Evolutionary conservation across 331 rosid genomes (phyloP).

Genomic region (Malus hybrid): DNA sequence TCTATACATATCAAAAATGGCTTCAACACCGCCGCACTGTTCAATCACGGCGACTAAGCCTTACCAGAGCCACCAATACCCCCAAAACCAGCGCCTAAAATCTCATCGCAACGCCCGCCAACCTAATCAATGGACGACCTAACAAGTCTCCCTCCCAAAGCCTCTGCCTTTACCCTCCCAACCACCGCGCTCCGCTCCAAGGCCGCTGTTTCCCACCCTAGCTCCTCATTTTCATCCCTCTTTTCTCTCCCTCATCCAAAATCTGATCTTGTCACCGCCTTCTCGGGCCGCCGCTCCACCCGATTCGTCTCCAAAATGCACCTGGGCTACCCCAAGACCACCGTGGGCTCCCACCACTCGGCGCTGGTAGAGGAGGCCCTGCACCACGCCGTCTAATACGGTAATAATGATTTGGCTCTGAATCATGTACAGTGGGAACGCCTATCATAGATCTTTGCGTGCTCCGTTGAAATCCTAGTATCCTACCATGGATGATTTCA

Average conservation of each 20-base stretch:
- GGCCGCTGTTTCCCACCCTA: slow-evolving; percentile 23
- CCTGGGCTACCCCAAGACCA: slow-evolving; percentile 51
- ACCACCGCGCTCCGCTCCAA: slow-evolving; percentile 28
- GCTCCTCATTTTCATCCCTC: slow-evolving; percentile 36
- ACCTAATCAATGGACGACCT: slow-evolving; percentile 29
- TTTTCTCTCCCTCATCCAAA: slow-evolving; percentile 29
- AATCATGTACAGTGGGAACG: slow-evolving; percentile 17
- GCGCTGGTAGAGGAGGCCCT: slow-evolving; percentile 67
- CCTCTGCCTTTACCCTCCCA: slow-evolving; percentile 24
- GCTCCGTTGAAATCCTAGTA: too few species aligned
- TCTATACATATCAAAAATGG: slow-evolving; percentile 22
- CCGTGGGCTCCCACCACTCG: slow-evolving; percentile 42
- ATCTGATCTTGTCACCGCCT: slow-evolving; percentile 50
- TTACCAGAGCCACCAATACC: slow-evolving; percentile 41
- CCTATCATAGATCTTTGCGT: background rate
- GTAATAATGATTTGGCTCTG: slow-evolving; percentile 39
- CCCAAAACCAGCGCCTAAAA: slow-evolving; percentile 39
- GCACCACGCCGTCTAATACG: slow-evolving; percentile 29
- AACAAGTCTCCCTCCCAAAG: slow-evolving; percentile 36
- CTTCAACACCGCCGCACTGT: slow-evolving; percentile 72
- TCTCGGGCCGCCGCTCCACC: slow-evolving; percentile 81
- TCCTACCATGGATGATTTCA: slow-evolving; percentile 63
- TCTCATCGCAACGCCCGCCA: slow-evolving; percentile 28
- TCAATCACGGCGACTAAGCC: slow-evolving; percentile 55
- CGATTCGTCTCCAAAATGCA: slow-evolving; percentile 73